phyloP scores from a whole-genome alignment of 1,284 basidiomycete species.

The Chiua sp. region DNA sequence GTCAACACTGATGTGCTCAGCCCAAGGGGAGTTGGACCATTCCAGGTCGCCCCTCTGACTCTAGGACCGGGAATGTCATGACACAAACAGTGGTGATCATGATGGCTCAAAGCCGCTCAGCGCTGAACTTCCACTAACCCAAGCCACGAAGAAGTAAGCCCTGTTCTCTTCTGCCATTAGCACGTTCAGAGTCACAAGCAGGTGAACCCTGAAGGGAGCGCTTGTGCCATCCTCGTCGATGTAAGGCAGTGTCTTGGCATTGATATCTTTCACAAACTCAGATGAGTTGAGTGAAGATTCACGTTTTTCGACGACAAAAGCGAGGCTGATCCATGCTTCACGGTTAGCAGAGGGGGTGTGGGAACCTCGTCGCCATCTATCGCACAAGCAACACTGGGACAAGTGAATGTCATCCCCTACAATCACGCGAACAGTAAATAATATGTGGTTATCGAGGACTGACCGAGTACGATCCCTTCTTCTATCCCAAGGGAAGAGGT shows the following conservation, averaged over 20 bases:
- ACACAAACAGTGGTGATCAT: too few species aligned
- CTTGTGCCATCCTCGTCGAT: constrained; percentile 5
- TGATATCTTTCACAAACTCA: constrained; percentile 21
- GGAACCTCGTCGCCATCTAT: constrained; percentile 14
- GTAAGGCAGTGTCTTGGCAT: constrained; percentile 21
- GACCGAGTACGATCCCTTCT: too few species aligned
- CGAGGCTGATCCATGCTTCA: constrained; percentile 24
- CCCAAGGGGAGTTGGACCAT: too few species aligned
- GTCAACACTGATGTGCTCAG: too few species aligned
- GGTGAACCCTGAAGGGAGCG: constrained; percentile 15
- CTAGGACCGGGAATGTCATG: too few species aligned
- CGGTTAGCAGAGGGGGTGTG: constrained; percentile 25
- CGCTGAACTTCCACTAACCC: too few species aligned
- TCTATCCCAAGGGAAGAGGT: too few species aligned
- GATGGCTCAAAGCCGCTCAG: too few species aligned
- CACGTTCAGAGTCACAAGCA: constrained; percentile 15
- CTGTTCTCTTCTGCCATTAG: constrained; percentile 9
- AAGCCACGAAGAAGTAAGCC: constrained; percentile 27
- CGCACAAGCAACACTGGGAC: background rate
- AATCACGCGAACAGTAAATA: background rate
- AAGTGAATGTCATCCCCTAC: too few species aligned
- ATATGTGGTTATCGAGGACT: too few species aligned
- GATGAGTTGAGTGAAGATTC: constrained; percentile 18
- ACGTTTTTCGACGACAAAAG: constrained; percentile 22
- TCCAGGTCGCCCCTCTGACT: too few species aligned